A percentile compares a stretch with the other conserved stretches of the same genome.
Evolutionary conservation across 345 rosid genomes (phyloP).

Genomic region (Boechera stricta): DNA sequence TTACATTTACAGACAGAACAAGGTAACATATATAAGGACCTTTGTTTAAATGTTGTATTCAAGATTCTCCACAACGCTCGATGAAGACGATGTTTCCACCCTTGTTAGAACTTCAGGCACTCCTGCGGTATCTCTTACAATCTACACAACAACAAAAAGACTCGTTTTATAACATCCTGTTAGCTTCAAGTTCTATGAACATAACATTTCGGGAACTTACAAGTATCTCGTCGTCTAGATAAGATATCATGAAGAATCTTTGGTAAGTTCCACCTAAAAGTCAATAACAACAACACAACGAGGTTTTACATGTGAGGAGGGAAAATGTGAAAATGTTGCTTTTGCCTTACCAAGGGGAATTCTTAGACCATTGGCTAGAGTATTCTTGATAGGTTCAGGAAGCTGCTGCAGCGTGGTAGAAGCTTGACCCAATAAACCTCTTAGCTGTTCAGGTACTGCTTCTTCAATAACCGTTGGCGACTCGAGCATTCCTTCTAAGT

Average conservation of each 20-base stretch:
- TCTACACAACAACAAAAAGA: constrained; percentile 50
- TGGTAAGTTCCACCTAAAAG: constrained; percentile 76
- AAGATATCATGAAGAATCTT: constrained; percentile 92
- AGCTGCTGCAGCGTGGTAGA: constrained; percentile 64
- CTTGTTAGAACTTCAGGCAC: constrained; percentile 89
- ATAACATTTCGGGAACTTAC: constrained; percentile 13
- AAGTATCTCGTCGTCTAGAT: constrained; percentile 84
- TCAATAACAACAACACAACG: neutral
- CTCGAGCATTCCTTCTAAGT: constrained; percentile 74
- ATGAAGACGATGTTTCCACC: constrained; percentile 60
- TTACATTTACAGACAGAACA: constrained; percentile 26
- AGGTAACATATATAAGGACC: constrained; percentile 13
- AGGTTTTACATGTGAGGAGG: neutral
- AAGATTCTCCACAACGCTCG: constrained; percentile 50
- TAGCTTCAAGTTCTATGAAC: neutral
- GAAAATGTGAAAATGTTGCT: neutral
- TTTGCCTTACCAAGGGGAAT: constrained; percentile 74
- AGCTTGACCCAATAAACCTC: constrained; percentile 78
- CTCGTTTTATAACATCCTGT: too few relatives aligned
- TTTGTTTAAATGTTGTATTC: constrained; percentile 70
- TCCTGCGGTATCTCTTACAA: constrained; percentile 74
- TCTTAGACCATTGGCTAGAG: constrained; percentile 63
- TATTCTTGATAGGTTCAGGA: constrained; percentile 74
- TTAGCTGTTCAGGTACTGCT: constrained; percentile 78
- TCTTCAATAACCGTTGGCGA: constrained; percentile 83